phyloP scores from a whole-genome alignment of 2,329 filamentous ascomycete genomes.

The Exophiala alcalophila region DNA sequence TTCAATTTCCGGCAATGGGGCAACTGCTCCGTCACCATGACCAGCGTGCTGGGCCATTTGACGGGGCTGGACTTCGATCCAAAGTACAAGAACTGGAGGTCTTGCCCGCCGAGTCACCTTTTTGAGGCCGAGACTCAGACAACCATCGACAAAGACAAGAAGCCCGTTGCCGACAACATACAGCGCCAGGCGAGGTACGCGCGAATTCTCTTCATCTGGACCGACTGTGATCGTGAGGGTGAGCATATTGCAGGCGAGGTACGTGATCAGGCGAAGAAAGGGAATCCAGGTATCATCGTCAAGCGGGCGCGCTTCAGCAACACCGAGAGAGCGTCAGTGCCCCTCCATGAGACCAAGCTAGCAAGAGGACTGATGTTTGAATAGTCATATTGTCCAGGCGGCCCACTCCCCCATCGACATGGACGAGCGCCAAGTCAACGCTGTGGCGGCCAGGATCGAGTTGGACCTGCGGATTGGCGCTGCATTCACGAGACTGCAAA shows the following conservation, averaged over 20 bases:
- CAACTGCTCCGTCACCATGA: conserved; percentile 83
- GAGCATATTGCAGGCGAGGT: conserved; percentile 96
- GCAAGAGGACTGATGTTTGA: background rate
- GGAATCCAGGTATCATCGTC: conserved; percentile 71
- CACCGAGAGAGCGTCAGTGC: conserved; percentile 76
- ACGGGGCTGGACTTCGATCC: conserved; percentile 73
- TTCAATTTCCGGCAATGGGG: conserved; percentile 86
- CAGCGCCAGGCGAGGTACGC: conserved; percentile 69
- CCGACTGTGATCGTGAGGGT: conserved; percentile 95
- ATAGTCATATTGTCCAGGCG: conserved; percentile 79
- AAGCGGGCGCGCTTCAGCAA: conserved; percentile 93
- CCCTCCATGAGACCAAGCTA: background rate
- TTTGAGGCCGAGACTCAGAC: conserved; percentile 77
- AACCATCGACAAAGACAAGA: conserved; percentile 72
- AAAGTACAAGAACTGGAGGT: conserved; percentile 74
- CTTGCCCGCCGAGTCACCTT: conserved; percentile 72
- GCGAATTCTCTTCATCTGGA: conserved; percentile 90
- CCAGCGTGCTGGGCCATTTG: conserved; percentile 85
- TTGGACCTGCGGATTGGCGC: conserved; percentile 89
- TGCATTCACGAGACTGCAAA: conserved; percentile 87
- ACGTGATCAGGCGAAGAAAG: conserved; percentile 70
- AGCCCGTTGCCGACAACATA: conserved; percentile 80
- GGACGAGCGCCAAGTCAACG: conserved; percentile 81
- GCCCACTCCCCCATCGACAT: conserved; percentile 73
- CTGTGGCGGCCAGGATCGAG: conserved; percentile 85